These are phyloP conservation scores for Boletus sensibilis DNA, from an alignment of 768 basidiomycete species.

Conservation along the genomic window DNA sequence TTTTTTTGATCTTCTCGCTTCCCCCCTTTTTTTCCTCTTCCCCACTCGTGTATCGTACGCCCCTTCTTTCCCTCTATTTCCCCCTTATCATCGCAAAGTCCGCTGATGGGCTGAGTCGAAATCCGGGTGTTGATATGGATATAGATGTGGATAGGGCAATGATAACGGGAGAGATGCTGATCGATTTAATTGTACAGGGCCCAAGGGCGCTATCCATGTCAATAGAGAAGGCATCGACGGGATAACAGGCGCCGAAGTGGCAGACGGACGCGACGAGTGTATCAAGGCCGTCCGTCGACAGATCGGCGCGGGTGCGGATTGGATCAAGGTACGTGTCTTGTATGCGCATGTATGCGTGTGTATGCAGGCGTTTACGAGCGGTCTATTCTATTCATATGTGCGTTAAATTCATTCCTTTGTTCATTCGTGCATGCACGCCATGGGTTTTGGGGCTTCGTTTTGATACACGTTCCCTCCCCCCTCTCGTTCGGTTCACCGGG, in stretches of 20 bases:
- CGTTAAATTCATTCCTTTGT: not conserved
- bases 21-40: not conserved
- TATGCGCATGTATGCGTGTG: conserved; percentile 8
- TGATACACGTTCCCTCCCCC: conserved; percentile 13
- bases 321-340: conserved; percentile 51
- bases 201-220: conserved; percentile 46
- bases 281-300: conserved; percentile 56
- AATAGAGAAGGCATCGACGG: conserved; percentile 55
- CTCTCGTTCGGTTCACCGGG: not conserved
- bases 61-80: not conserved
- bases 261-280: conserved; percentile 57
- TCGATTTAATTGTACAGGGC: conserved; percentile 38
- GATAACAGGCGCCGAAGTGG: conserved; percentile 55
- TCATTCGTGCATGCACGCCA: not conserved
- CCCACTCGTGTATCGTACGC: conserved; percentile 1
- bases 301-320: conserved; percentile 64
- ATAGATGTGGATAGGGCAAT: not conserved
- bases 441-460: conserved; percentile 5
- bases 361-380: not conserved
- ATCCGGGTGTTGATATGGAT: not conserved
- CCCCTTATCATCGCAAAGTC: conserved; percentile 17
- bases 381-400: too few relatives aligned
- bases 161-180: not conserved
- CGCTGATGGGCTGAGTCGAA: conserved; percentile 6
- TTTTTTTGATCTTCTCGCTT: not conserved